Base-by-base conservation (phyloP, 2,329 filamentous ascomycete genomes). In the Passalora sequoiae region DNA sequence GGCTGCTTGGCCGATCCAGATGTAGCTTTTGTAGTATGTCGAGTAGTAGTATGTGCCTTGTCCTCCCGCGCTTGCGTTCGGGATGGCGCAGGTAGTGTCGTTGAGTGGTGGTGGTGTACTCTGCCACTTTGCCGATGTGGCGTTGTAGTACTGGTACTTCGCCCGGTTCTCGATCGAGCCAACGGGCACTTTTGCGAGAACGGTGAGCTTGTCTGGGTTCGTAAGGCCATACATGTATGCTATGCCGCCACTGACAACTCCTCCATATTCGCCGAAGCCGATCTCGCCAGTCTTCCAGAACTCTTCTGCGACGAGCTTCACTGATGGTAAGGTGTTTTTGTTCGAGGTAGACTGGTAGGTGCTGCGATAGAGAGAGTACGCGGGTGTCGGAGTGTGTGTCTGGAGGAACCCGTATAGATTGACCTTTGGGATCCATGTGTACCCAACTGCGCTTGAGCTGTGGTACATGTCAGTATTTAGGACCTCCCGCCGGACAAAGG, bases 1-100 rank as follows among this genome's bases (percentile, higher is more conserved):
- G n/a, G 33, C 19, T 6, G 27, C 35, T 20, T 31, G 31, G 2
- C 58, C 59, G 30, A 61, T 56, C 58, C 55, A 61, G 16, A 60
- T 46, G 46, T 54, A 61, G 2, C 51, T 47, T 4, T 48, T 7
- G 49, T 53, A 60, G 27, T 51, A 39, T 19, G 40, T 40, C 16
- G 54, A 58, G 43, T 56, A 58, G 44, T 60, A 60, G 41, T 50
- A 58, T 3, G 53, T 60, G 10, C 56, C 55, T 27, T 60, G 57
- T 6, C 51, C 53, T 6, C 54, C 55, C 7, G 56, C 53, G 19
- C 52, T 47, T 6, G 46, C 54, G 44, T 60, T 60, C 4, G 43
- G 38, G 13, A 62, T 51, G 4, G 37, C 29, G 25, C 16, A 31
- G 10, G 27, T 38, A 6, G 46, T 38, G 31, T 46, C 45, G 31